Percentiles rank a stretch among this genome's conserved stretches.
Evolutionary conservation across 2,329 filamentous ascomycete genomes (phyloP).

Genomic region (Fusarium agapanthi): DNA sequence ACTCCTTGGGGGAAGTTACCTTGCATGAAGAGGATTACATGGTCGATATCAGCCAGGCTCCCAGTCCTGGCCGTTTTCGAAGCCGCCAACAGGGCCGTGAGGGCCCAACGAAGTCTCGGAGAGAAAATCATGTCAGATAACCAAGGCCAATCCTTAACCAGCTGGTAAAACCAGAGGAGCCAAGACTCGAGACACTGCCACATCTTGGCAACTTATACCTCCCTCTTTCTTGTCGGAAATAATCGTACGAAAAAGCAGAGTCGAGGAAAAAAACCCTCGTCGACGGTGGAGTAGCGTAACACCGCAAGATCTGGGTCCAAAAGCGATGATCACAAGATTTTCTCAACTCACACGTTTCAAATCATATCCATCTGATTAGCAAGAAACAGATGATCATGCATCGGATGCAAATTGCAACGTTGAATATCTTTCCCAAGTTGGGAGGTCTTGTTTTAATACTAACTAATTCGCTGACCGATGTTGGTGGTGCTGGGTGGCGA

Average conservation of each 20-base stretch:
- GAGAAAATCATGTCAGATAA: neutral
- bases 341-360: slow-evolving; percentile 6
- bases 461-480: neutral
- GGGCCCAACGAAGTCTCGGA: neutral
- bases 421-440: slow-evolving; percentile 7
- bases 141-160: neutral
- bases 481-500: neutral
- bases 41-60: slow-evolving; percentile 7
- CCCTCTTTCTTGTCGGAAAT: neutral
- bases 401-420: neutral
- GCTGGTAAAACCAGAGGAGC: neutral
- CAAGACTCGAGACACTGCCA: neutral
- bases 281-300: neutral
- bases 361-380: slow-evolving; percentile 1
- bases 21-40: slow-evolving; percentile 13
- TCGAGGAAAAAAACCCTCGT: neutral
- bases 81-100: neutral
- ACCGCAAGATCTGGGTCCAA: neutral
- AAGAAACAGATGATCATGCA: neutral
- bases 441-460: neutral
- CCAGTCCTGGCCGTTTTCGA: neutral
- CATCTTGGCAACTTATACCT: slow-evolving; percentile 3
- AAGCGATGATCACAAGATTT: neutral
- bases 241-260: neutral
- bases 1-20: neutral